Evolutionary conservation across 345 rosid species (phyloP).

Genomic region (Eucalyptus erythrocorys): DNA sequence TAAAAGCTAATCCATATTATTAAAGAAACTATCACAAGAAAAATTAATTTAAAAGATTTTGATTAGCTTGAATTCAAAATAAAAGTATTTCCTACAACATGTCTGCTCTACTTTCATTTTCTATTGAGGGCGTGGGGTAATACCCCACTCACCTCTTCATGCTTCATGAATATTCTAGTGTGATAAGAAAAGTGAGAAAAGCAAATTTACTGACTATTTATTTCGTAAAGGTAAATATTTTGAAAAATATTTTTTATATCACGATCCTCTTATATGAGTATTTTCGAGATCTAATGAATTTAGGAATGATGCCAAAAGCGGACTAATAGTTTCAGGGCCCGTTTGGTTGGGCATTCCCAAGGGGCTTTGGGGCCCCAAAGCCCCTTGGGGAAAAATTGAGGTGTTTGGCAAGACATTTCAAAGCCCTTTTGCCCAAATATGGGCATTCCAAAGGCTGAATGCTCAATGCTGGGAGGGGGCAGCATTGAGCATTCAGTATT

Average conservation of each 20-base stretch:
- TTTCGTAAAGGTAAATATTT: rapidly evolving
- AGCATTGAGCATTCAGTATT: no score
- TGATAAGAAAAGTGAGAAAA: background rate
- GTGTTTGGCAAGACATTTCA: no score
- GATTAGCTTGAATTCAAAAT: background rate
- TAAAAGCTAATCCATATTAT: background rate
- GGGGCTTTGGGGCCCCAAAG: no score
- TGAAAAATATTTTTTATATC: rapidly evolving
- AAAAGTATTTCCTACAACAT: background rate
- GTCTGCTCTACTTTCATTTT: rapidly evolving
- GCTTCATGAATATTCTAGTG: background rate
- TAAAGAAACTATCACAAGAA: background rate
- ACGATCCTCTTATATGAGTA: rapidly evolving
- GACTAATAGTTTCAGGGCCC: no score
- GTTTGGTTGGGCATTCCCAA: no score
- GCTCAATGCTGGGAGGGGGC: no score
- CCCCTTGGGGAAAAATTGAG: no score
- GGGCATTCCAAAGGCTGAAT: no score
- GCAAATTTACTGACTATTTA: rapidly evolving
- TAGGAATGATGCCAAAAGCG: rapidly evolving
- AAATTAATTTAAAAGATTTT: background rate
- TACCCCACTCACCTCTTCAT: background rate
- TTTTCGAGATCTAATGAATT: rapidly evolving
- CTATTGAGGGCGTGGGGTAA: no score
- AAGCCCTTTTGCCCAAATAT: no score